Evolutionary conservation across 176 grass and related monocot genomes (phyloP), one percentile per base, ranked within the genome.

Genomic region (Alopecurus myosuroides): DNA sequence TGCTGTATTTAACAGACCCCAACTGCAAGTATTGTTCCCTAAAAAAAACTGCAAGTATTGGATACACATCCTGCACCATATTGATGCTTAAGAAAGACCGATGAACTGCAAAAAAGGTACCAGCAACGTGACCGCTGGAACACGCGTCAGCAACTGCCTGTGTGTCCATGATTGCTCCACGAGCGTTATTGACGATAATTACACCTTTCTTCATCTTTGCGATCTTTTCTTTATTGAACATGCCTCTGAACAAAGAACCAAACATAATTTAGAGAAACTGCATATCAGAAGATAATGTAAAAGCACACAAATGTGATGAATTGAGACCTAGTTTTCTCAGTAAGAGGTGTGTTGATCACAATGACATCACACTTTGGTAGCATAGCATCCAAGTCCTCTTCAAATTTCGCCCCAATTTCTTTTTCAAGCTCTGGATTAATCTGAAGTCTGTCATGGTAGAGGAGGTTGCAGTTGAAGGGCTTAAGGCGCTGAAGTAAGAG

Each of bases 131-230:
- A 36, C 93, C 91, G 86, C 91, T 95, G 23, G 88, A 86, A 51
- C 92, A 95, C 45, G 96, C 96, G 19, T 95, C 96, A 42, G 78
- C 93, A 81, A 98, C 90, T 33, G 96, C 96, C 72, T 98, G 93
- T 66, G 93, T 89, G 77, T 98, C 93, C 80, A 98, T 94, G 85
- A 98, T 89, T 63, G 93, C 96, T 26, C 92, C 96, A 52, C 93
- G 89, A 72, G 96, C 93, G 57, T 98, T 98, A 82, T 98, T 98
- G 25, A 98, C 93, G 3, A 98, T 35, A 41, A 98, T 81, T 30
- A 95, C 93, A 60, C 95, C 95, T 84, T 95, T 98, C 84, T 98
- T 98, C 95, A 98, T 78, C 78, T 95, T 98, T 40, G 85, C 89
- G 39, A 98, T 98, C 82, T 69, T 98, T 37, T 98, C 91, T 86